phyloP scores from a whole-genome alignment of 2,329 filamentous ascomycete species.

The Hypoxylon sp. region DNA sequence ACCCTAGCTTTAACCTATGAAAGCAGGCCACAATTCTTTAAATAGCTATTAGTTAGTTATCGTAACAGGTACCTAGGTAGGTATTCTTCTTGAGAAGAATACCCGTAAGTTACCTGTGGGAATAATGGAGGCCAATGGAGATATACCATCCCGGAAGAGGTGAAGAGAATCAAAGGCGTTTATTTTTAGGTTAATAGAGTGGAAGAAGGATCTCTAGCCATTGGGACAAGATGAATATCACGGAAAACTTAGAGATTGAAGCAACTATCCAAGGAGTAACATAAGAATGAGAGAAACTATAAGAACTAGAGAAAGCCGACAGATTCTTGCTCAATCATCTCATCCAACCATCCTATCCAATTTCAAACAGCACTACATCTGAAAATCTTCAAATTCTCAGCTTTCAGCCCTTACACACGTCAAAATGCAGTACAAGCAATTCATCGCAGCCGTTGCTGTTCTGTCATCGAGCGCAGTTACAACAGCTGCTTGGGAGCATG shows the following conservation, averaged over 20 bases:
- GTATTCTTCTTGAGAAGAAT: too few relatives aligned
- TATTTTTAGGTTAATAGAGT: background rate
- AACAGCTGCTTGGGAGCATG: background rate
- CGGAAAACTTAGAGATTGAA: background rate
- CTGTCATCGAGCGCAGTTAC: background rate
- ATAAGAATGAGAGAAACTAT: background rate
- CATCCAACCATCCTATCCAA: background rate
- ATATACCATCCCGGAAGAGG: too few relatives aligned
- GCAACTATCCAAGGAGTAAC: background rate
- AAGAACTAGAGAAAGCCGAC: background rate
- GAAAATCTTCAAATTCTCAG: background rate
- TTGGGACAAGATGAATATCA: background rate
- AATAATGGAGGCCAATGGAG: too few relatives aligned
- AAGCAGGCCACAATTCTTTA: too few relatives aligned
- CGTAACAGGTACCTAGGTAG: too few relatives aligned
- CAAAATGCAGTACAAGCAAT: slow-evolving; percentile 2
- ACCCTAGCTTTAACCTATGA: too few relatives aligned
- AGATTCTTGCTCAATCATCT: background rate
- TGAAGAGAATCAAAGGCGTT: background rate
- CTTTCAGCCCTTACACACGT: background rate
- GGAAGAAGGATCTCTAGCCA: background rate
- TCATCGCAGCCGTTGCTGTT: background rate
- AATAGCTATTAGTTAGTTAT: too few relatives aligned
- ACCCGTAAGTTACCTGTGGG: too few relatives aligned
- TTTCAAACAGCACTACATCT: background rate